A percentile compares a stretch with the other conserved stretches of the same genome.
Conservation (phyloP, 208 protist species). For the Acanthamoeba royreba region DNA sequence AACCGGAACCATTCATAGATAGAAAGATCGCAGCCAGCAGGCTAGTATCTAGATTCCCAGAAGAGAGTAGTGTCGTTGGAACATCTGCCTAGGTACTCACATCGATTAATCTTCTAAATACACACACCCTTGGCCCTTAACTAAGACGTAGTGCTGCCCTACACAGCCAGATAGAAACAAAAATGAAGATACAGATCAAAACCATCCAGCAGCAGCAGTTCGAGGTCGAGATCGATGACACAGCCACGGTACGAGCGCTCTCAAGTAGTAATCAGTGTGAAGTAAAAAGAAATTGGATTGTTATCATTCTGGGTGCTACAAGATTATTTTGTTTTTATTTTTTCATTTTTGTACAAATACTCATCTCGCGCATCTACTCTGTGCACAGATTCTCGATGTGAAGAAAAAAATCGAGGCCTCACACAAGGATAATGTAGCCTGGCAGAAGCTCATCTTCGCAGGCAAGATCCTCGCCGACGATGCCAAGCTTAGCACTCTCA, state of each 20-base stretch:
- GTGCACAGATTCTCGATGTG: neutral
- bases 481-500: neutral
- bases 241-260: neutral
- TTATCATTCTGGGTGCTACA: too few relatives aligned
- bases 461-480: slow-evolving; percentile 29
- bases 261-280: neutral
- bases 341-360: neutral
- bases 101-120: neutral
- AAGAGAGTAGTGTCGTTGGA: neutral
- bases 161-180: neutral
- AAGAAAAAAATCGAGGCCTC: neutral
- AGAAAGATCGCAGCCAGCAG: neutral
- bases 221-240: neutral
- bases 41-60: neutral
- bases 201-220: slow-evolving; percentile 19
- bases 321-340: neutral
- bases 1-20: too few relatives aligned
- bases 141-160: too few relatives aligned
- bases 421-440: neutral
- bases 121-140: too few relatives aligned
- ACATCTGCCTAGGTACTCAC: neutral
- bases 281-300: too few relatives aligned
- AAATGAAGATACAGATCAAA: neutral
- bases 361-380: neutral
- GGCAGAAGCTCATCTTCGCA: slow-evolving; percentile 34